Base-by-base conservation (phyloP, 2,329 filamentous ascomycete species). In the Fusarium miscanthi region DNA sequence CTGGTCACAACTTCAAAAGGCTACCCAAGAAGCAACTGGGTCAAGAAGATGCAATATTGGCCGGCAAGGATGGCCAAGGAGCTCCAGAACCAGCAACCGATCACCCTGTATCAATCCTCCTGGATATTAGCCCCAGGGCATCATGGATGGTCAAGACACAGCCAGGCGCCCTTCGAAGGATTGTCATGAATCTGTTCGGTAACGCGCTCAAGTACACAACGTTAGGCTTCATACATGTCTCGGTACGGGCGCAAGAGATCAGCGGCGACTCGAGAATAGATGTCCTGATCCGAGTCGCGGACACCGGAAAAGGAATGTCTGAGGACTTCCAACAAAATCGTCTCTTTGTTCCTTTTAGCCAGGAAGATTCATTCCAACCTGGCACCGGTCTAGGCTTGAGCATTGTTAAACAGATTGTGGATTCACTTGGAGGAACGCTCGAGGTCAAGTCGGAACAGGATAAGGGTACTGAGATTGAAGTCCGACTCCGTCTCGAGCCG, bases 281-380 rank as follows among this genome's bases (percentile, higher is more conserved):
- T 46, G 66, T 81, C 5, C n/a, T 80, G 9, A 74, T 89, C 33
- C 87, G 83, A 1, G 86, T 92, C 13, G 84, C 84, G 0, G 90
- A 93, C 77, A 90, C 89, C 4, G 91, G 91, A 3, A 87, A 88
- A 67, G 91, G 91, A 13, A 92, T 92, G 69, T 88, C 87, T 0
- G 84, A 87, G 40, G 87, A 91, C 27, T 92, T 90, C 72, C 81
- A 91, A 59, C 85, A 87, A 25, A 87, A 87, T 19, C 85, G 87
- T 21, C 80, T 92, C 0, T 92, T 89, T 73, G 87, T 87, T 0
- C 89, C 90, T 0, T 92, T 92, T 68, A 82, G 85, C 1, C 91
- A 92, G 71, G 91, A 92, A 74, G 87, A 91, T 62, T 83, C 85
- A 0, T 80, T 93, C 23, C 85, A 88, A 5, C 85, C 86, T 9